Base-by-base conservation (phyloP, 1,139 yeast species). In the Scheffersomyces parashehatae region DNA sequence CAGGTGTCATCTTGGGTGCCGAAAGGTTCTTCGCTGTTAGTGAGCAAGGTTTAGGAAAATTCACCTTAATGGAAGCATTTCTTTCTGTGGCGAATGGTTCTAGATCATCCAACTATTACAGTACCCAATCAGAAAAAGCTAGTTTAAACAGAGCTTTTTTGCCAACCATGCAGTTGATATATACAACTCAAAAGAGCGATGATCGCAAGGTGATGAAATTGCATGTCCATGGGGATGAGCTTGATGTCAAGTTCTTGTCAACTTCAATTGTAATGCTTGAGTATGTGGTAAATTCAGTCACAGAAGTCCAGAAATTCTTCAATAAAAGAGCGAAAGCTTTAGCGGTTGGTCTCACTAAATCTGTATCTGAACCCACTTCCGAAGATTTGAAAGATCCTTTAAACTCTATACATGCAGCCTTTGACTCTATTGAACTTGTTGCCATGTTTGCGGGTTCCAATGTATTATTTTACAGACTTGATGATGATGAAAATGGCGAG, bases 1-100 rank as follows among this genome's bases (percentile, higher is more conserved):
- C 84, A 0, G 97, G 96, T 14, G 58, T 88, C n/a, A 82, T 86
- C 36, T 51, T 82, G 37, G 97, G 97, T 0, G 88, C 88, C 42
- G 88, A 86, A 48, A 66, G 83, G 32, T 76, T 85, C 37, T 84
- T 82, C 54, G 82, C 86, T 1, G 79, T 82, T 0, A 75, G 82
- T 26, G 85, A 82, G 43, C 77, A 77, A 31, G 71, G 70, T n/a
- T 62, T 78, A 39, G 95, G 93, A 3, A 84, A 84, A 53, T 68
- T 85, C 30, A 78, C 88, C 0, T 67, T 85, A 46, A 69, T 81
- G 49, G 85, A 82, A 44, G 85, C 86, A 7, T 87, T 79, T 54
- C 55, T 83, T 10, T 78, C 91, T 0, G 78, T 80, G 4, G 89
- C 93, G 0, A 81, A 80, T 55, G 90, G 91, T 0, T 54, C 68